Conservation (phyloP, 2,329 filamentous ascomycete species). For the Ceratocystis harringtonii region DNA sequence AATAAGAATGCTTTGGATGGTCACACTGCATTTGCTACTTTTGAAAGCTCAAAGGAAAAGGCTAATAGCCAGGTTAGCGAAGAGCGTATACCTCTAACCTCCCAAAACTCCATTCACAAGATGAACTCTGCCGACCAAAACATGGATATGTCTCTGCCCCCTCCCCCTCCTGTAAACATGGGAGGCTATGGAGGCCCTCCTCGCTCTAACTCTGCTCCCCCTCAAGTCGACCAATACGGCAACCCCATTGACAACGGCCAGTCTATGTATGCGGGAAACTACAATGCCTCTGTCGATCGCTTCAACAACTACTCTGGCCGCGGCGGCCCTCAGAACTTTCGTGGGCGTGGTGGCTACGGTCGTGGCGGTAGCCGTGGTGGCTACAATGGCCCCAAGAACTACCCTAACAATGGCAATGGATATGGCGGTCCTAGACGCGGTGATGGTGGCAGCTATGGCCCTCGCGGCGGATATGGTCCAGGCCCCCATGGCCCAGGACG, state of each 20-base stretch:
- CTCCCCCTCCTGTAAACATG: slow-evolving; percentile 20
- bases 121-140: slow-evolving; percentile 25
- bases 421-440: slow-evolving; percentile 28
- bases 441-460: slow-evolving; percentile 30
- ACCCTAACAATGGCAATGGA: slow-evolving; percentile 25
- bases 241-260: slow-evolving; percentile 31
- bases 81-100: slow-evolving; percentile 56
- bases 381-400: slow-evolving; percentile 26
- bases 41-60: slow-evolving; percentile 46
- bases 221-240: slow-evolving; percentile 46
- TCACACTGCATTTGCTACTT: slow-evolving; percentile 45
- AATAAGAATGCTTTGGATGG: slow-evolving; percentile 31
- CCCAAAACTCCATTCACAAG: slow-evolving; percentile 44
- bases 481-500: slow-evolving; percentile 25
- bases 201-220: slow-evolving; percentile 28
- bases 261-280: slow-evolving; percentile 1
- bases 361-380: slow-evolving; percentile 36
- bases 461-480: slow-evolving; percentile 29
- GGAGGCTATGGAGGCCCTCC: slow-evolving; percentile 24
- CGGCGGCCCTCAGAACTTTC: slow-evolving; percentile 33
- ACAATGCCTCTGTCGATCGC: slow-evolving; percentile 30
- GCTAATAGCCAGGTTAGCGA: slow-evolving; percentile 41
- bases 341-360: slow-evolving; percentile 33
- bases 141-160: slow-evolving; percentile 4
- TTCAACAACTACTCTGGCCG: slow-evolving; percentile 38